These are phyloP conservation scores for Rhodocollybia butyracea DNA, from an alignment of 768 basidiomycete genomes.

Conservation along the genomic window DNA sequence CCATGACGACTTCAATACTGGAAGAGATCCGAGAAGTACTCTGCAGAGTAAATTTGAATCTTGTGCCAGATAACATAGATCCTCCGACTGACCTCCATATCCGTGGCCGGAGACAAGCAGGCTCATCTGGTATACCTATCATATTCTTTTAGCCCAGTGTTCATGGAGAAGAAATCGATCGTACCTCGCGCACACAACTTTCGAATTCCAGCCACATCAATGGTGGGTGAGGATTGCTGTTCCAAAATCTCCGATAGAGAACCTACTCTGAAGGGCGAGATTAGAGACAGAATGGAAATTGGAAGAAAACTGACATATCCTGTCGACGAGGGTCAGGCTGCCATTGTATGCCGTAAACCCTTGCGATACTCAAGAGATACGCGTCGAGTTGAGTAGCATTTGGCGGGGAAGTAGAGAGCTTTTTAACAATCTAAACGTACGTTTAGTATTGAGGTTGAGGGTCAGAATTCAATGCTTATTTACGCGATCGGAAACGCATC, in stretches of 20 bases:
- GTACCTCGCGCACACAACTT: slow-evolving; percentile 60
- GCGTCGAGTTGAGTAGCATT: slow-evolving; percentile 54
- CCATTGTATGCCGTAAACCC: slow-evolving; percentile 56
- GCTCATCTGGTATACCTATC: slow-evolving; percentile 70
- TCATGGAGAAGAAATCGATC: slow-evolving; percentile 10
- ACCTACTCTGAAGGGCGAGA: slow-evolving; percentile 39
- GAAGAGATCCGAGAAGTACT: slow-evolving; percentile 61
- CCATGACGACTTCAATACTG: slow-evolving; percentile 58
- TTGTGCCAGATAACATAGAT: not conserved
- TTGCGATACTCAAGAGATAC: slow-evolving; percentile 53
- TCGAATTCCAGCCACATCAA: slow-evolving; percentile 57
- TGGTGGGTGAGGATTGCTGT: slow-evolving; percentile 38
- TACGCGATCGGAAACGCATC: slow-evolving; percentile 53
- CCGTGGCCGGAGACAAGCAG: slow-evolving; percentile 71
- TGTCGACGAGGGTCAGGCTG: slow-evolving; percentile 55
- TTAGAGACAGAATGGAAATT: slow-evolving; percentile 2
- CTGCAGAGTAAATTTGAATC: slow-evolving; percentile 27
- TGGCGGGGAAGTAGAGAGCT: slow-evolving; percentile 49
- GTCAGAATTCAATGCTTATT: not conserved
- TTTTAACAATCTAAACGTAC: slow-evolving; percentile 42
- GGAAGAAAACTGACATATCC: slow-evolving; percentile 48
- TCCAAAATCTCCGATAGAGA: slow-evolving; percentile 62
- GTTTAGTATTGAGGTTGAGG: not conserved
- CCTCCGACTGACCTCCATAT: slow-evolving; percentile 64
- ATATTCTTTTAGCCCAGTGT: not conserved